Base-by-base conservation (phyloP, 1,139 yeast species). In the Geotrichum klebahnii region DNA sequence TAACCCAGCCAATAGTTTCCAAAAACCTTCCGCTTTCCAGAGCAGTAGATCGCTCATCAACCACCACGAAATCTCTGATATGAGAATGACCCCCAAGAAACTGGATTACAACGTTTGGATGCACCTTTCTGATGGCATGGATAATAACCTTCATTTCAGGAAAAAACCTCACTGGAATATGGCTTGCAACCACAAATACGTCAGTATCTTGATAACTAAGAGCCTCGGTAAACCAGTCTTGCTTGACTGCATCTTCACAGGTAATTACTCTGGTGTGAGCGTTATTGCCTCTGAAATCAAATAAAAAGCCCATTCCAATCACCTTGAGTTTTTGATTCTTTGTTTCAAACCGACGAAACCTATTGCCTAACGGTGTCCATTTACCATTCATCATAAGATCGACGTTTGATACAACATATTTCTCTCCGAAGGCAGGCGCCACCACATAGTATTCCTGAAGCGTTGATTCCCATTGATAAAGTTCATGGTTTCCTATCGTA, bases 41-140 rank as follows among this genome's bases (percentile, higher is more conserved):
- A 0, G 83, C 96, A 0, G 87, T 80, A 28, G 94, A 78, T 50
- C 70, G 71, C 1, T 71, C 68, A 63, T 92, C 98, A 53, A 80
- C 74, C 3, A 80, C 72, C 4, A 78, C 75, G 65, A 83, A 90
- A 67, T 92, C 97, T 55, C 98, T 74, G 34, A 92, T 81, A 65
- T 92, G 98, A 37, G 95, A 82, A 67, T 92, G 98, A 0, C 97
- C 98, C 0, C 97, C 97, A 65, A 92, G 82, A 62, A 85, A 85
- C 62, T 88, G 96, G 46, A 92, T 85, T 1, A 82, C 74, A 0
- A 77, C 75, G 24, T 73, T 62, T 1, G 95, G 90, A 61, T 78
- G 83, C 34, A 66, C 72, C 20, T 64, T 55, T 50, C 97, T 75
- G 38, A 92, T 67, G 8, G 67, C 69, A 0, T 63, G 58, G n/a